Evolutionary conservation across 495 filamentous ascomycete species (phyloP).

Genomic region (Apiosordaria backusii): DNA sequence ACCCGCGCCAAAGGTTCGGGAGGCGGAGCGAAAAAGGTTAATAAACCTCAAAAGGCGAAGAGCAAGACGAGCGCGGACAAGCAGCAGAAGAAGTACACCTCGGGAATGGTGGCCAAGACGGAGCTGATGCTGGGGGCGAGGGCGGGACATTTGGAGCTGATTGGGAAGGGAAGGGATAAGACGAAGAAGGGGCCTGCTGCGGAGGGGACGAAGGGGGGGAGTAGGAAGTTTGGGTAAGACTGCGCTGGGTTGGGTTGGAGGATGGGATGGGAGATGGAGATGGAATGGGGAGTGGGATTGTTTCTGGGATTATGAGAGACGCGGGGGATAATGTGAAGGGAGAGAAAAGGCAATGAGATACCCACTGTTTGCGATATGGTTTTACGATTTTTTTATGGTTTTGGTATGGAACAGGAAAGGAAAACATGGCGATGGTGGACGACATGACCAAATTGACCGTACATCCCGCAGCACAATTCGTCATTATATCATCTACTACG

Average conservation of each 20-base stretch:
- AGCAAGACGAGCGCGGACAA: conserved; percentile 41
- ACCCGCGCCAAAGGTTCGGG: conserved; percentile 27
- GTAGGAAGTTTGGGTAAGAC: conserved; percentile 48
- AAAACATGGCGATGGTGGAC: no score
- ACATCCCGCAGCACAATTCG: neutral
- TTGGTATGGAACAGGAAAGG: neutral
- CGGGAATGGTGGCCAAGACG: conserved; percentile 42
- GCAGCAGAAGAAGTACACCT: conserved; percentile 40
- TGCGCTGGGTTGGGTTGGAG: neutral
- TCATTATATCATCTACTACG: neutral
- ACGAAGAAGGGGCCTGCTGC: conserved; percentile 19
- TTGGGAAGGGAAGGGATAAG: conserved; percentile 46
- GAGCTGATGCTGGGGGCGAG: conserved; percentile 47
- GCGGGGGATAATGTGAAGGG: neutral
- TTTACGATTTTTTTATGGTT: neutral
- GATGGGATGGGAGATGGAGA: neutral
- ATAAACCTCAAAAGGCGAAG: conserved; percentile 34
- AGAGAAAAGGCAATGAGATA: neutral
- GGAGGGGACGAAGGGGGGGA: conserved; percentile 39
- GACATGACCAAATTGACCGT: neutral
- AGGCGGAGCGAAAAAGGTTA: conserved; percentile 28
- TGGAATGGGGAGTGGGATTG: neutral
- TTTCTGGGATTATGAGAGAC: neutral
- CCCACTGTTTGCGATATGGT: neutral
- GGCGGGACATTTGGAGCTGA: conserved; percentile 48